These are phyloP conservation scores for Metschnikowia proteae DNA, from an alignment of 805 yeast genomes.

Conservation along the genomic window DNA sequence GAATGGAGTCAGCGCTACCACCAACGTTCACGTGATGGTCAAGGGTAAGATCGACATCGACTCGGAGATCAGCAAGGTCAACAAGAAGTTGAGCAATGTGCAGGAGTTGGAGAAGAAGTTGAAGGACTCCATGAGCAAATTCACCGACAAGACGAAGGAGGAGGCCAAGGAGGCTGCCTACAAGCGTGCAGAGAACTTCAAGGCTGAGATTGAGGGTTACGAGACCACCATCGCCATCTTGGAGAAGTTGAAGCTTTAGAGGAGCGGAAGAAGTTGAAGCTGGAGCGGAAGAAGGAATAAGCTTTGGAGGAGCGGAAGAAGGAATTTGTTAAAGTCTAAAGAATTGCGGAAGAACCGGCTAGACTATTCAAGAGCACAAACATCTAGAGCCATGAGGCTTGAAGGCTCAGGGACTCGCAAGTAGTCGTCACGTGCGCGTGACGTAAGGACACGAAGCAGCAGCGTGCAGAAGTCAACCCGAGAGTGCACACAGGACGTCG, in stretches of 20 bases:
- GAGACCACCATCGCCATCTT: constrained; percentile 81
- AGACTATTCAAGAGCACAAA: too few species aligned
- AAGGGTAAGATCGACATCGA: constrained; percentile 94
- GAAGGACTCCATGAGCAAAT: constrained; percentile 75
- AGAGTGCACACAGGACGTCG: background rate
- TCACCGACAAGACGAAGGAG: constrained; percentile 77
- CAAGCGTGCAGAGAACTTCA: constrained; percentile 61
- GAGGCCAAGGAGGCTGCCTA: constrained; percentile 76
- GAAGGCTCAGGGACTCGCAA: too few species aligned
- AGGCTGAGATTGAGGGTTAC: constrained; percentile 88
- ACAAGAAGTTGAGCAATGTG: constrained; percentile 68
- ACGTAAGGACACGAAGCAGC: constrained; percentile 2
- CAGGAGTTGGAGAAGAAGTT: constrained; percentile 56
- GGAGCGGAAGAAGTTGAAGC: too few species aligned
- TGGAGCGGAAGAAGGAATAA: background rate
- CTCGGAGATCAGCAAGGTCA: constrained; percentile 81
- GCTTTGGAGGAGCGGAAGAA: too few species aligned
- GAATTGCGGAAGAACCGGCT: too few species aligned
- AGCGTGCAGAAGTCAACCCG: background rate
- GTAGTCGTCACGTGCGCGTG: background rate
- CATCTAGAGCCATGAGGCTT: too few species aligned
- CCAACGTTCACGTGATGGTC: constrained; percentile 84
- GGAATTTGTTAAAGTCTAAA: background rate
- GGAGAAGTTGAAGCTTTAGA: constrained; percentile 62
- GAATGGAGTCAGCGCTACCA: constrained; percentile 72